Evolutionary conservation across 352 stramenopile genomes (phyloP), one percentile per base, ranked within the genome.

Genomic region (Pythium brachiatum): DNA sequence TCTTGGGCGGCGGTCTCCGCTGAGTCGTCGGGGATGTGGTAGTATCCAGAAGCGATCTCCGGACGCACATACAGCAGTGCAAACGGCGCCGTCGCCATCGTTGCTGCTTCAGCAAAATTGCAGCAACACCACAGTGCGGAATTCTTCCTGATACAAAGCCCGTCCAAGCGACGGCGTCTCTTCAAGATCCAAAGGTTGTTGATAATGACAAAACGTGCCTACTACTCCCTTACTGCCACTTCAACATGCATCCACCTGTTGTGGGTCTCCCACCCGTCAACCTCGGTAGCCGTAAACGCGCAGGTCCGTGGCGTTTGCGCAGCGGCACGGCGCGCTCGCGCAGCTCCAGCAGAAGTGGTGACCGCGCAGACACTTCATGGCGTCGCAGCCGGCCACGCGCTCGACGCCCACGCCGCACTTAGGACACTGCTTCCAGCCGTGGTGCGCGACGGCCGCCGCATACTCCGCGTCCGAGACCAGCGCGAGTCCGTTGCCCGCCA

Each of bases 321-420:
- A 91, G 29, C 48, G 75, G 47, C 83, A 88, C 66, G 74, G 80
- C 32, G 72, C 53, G 0, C 7, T 34, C 0, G 27, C 68, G 36
- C 84, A 90, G 2, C 34, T 12, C 29, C 68, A 89, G 68, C 84
- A 93, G 44, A 93, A 93, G 6, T 76, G 43, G 55, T 93, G 84
- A 53, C 70, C 59, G n/a, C 79, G 79, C 38, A 73, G 65, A 58
- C 84, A 93, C 25, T 7, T 57, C 62, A 93, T 85, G 25, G 58
- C 66, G 57, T 82, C 82, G 67, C 81, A 93, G n/a, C 84, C 84
- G 0, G 3, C 16, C 21, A 64, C 61, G 38, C 70, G 76, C 32
- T 88, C 67, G 34, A 91, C 80, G 6, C 84, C 84, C 6, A 93
- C 63, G 32, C 81, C 84, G 64, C 84, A 93, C 31, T 69, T 69